Base-by-base conservation (phyloP, 192 early-diverging fungal species). In the Jimgerdemannia lactiflua region DNA sequence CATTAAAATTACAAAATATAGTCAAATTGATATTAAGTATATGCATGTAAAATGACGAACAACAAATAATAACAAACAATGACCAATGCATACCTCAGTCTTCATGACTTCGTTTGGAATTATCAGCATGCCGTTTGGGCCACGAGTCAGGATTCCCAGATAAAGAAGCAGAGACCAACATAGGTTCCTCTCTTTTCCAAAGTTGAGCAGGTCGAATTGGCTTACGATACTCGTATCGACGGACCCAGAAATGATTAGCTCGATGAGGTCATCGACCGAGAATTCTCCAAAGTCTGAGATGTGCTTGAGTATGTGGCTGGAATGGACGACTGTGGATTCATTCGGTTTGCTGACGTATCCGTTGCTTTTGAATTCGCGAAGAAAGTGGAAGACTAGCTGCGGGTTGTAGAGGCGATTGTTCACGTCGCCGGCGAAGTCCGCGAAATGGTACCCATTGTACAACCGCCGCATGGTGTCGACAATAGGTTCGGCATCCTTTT, bases 381-480 rank as follows among this genome's bases (percentile, higher is more conserved):
- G 64, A 69, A 77, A 81, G 54, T 74, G 74, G 66, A 81, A 75
- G 67, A 78, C 74, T 63, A 78, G 74, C 63, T 81, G 76, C 54
- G 70, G 76, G 72, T 78, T 81, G 74, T 81, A 81, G 29, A 81
- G 67, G 64, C 66, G 76, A 49, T 71, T 67, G 67, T 72, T 74
- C 74, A 74, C 76, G 74, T 75, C 71, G 73, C 65, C 63, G 65
- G 43, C 70, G 40, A 71, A 65, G 69, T 68, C 71, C 43, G 74
- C 76, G 78, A 81, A 81, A 75, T 44, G 71, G 75, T 81, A 81
- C 75, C 73, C 80, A 78, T 78, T 78, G 76, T 78, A 81, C 29
- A 81, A 43, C 64, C 69, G 77, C 39, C 65, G 69, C 42, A 78
- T 77, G 40, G 73, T 67, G 66, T 81, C 67, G 43, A 76, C 29